phyloP scores from a whole-genome alignment of 371 early-diverging fungal species.

The Mucor saturninus region DNA sequence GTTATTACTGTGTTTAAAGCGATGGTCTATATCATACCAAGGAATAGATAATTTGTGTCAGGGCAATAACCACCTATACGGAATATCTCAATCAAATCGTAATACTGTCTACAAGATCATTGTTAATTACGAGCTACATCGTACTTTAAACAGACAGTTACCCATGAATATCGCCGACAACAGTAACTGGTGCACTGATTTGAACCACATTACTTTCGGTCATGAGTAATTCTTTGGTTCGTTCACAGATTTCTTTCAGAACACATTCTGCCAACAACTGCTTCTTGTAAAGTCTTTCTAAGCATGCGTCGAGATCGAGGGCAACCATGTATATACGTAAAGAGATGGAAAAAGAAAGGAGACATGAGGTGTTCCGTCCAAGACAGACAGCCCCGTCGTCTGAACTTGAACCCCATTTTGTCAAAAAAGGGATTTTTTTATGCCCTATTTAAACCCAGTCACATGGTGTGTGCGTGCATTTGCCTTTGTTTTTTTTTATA shows the following conservation, averaged over 20 bases:
- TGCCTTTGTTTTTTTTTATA: neutral
- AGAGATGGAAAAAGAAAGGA: constrained; percentile 12
- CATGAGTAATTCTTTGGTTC: constrained; percentile 85
- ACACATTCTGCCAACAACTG: constrained; percentile 85
- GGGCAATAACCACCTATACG: constrained; percentile 93
- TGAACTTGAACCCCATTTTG: too few species aligned
- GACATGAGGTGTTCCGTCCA: neutral
- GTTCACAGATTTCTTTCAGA: constrained; percentile 88
- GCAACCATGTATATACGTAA: constrained; percentile 38
- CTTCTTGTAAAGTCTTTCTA: constrained; percentile 73
- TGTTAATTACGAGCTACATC: neutral
- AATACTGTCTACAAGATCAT: constrained; percentile 82
- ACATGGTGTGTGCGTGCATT: neutral
- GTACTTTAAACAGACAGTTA: constrained; percentile 30
- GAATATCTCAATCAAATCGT: constrained; percentile 95
- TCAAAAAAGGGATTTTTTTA: neutral
- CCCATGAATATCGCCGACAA: constrained; percentile 97
- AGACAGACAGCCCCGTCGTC: neutral
- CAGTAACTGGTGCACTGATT: constrained; percentile 88
- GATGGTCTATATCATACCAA: constrained; percentile 59
- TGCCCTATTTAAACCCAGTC: neutral
- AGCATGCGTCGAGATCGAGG: constrained; percentile 75
- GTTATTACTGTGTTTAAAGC: neutral
- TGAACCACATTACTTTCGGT: constrained; percentile 91
- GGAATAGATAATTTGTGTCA: constrained; percentile 92